Conservation (phyloP, 2,329 filamentous ascomycete species). For the Penicillium thymicola region DNA sequence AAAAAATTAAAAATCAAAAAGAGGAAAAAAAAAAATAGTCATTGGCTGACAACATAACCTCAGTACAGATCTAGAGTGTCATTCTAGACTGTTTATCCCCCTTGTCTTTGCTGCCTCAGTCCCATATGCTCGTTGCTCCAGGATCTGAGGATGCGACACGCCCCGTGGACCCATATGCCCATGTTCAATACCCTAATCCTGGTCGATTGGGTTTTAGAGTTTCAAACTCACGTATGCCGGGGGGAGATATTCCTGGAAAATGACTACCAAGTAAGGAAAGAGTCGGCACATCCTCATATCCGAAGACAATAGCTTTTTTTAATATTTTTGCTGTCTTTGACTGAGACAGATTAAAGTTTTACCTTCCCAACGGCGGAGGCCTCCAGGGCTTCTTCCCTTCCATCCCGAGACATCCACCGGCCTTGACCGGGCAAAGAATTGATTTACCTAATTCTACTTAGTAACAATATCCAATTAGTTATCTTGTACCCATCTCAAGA, state of each 20-base stretch:
- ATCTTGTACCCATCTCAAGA: neutral
- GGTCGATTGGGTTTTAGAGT: conserved; percentile 3
- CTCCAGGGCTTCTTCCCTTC: conserved; percentile 1
- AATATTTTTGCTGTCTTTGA: neutral
- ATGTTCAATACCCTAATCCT: neutral
- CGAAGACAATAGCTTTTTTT: neutral
- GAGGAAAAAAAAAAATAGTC: neutral
- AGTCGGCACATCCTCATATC: neutral
- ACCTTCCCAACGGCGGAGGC: conserved; percentile 2
- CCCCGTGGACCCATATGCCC: neutral
- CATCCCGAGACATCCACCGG: conserved; percentile 9
- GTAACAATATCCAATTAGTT: no score
- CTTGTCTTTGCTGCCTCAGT: conserved; percentile 11
- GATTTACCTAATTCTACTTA: neutral
- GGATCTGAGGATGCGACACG: conserved; percentile 15
- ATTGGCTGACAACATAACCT: conserved; percentile 11
- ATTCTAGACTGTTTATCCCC: conserved; percentile 13
- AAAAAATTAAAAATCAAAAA: neutral
- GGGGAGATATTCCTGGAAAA: neutral
- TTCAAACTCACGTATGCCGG: neutral
- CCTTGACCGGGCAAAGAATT: neutral
- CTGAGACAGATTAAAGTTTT: conserved; percentile 4
- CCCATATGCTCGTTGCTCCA: conserved; percentile 20
- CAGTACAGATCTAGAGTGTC: conserved; percentile 7
- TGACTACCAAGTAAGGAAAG: neutral